Conservation (phyloP, 129 eudicot species). For the Chrysanthemum seticuspe region DNA sequence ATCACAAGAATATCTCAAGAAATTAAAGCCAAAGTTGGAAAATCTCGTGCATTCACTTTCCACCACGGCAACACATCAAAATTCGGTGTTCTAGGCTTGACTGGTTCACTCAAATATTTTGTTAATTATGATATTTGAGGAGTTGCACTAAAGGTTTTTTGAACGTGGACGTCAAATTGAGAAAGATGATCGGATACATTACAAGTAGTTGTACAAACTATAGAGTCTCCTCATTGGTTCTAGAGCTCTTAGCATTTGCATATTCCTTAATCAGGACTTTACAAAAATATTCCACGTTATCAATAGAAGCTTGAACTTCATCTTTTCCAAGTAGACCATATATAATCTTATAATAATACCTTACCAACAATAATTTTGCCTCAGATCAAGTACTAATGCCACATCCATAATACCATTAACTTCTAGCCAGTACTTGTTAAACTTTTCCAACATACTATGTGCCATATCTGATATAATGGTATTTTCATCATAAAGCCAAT, state of each 20-base stretch:
- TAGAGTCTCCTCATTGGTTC: neutral
- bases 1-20: conserved; percentile 17
- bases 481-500: neutral
- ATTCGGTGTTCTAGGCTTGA: neutral
- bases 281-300: neutral
- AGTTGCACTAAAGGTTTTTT: neutral
- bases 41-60: conserved; percentile 6
- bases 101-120: neutral
- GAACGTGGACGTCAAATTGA: neutral
- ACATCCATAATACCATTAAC: neutral
- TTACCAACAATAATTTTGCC: neutral
- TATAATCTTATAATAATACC: neutral
- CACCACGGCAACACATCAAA: conserved; percentile 26
- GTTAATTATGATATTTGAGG: neutral
- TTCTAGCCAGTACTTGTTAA: neutral
- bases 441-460: neutral
- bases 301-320: neutral
- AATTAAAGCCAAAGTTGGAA: conserved; percentile 1
- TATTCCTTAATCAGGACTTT: neutral
- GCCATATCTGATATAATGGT: neutral
- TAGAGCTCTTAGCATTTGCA: neutral
- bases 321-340: neutral
- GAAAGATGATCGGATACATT: neutral
- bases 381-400: neutral
- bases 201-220: neutral